These are phyloP conservation scores for Citrullus amarus DNA, from an alignment of 306 rosid species.

Conservation along the genomic window DNA sequence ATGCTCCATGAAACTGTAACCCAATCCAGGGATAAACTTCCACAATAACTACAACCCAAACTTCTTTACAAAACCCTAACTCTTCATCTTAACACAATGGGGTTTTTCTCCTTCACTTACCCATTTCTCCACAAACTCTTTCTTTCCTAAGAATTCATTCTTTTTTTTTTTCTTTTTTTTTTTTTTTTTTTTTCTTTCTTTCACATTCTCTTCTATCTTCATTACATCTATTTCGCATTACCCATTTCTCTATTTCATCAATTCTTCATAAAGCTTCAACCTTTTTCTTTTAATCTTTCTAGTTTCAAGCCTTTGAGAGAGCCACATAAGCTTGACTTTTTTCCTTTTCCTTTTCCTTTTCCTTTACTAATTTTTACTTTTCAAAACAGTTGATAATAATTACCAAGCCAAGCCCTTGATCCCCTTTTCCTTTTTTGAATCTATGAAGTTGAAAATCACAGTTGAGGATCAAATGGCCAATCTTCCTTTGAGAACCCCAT, in stretches of 20 bases:
- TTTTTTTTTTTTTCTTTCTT: not conserved
- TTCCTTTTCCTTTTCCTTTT: too few relatives aligned
- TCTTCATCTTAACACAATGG: not conserved
- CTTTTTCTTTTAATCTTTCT: not conserved
- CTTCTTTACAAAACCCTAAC: not conserved
- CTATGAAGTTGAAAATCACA: conserved; percentile 36
- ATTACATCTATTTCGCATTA: too few relatives aligned
- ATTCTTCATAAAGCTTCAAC: not conserved
- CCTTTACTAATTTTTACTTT: too few relatives aligned
- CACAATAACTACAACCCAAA: too few relatives aligned
- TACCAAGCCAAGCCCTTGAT: too few relatives aligned
- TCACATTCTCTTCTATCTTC: not conserved
- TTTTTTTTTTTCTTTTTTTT: too few relatives aligned
- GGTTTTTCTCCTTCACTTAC: not conserved
- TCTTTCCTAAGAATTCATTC: too few relatives aligned
- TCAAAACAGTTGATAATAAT: too few relatives aligned
- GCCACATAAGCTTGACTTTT: not conserved
- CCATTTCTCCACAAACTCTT: not conserved
- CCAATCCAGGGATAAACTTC: conserved; percentile 2
- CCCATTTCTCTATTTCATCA: not conserved
- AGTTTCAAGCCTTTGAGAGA: too few relatives aligned
- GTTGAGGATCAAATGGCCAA: conserved; percentile 38
- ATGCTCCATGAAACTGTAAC: conserved; percentile 18
- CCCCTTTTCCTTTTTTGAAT: not conserved
- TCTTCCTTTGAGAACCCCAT: conserved; percentile 37